phyloP scores from a whole-genome alignment of 2,329 filamentous ascomycete genomes.

The Epichloe sp. region DNA sequence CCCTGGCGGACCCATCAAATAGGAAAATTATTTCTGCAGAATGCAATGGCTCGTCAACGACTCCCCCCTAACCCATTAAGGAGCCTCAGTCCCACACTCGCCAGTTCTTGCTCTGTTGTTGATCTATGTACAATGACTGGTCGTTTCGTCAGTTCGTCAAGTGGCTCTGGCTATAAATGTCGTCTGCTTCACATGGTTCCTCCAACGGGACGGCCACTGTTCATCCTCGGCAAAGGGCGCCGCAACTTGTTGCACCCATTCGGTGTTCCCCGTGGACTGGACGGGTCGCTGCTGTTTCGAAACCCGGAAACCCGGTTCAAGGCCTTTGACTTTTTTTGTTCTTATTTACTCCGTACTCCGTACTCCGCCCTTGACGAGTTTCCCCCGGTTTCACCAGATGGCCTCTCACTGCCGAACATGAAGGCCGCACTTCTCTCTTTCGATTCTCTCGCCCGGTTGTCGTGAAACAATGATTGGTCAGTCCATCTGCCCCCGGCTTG shows the following conservation, averaged over 20 bases:
- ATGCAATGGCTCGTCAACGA: too few relatives aligned
- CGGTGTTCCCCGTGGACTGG: background rate
- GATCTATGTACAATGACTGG: too few relatives aligned
- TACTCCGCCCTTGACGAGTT: background rate
- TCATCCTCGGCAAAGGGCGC: background rate
- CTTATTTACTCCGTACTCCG: too few relatives aligned
- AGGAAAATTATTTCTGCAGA: too few relatives aligned
- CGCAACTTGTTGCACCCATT: background rate
- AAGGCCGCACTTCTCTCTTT: background rate
- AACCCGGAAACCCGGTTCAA: background rate
- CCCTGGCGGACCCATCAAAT: too few relatives aligned
- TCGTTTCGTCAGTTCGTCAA: too few relatives aligned
- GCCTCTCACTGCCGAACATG: background rate
- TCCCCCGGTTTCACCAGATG: slow-evolving; percentile 1
- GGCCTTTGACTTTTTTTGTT: too few relatives aligned
- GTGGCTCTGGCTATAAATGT: background rate
- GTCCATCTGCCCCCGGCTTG: too few relatives aligned
- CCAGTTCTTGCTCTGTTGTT: too few relatives aligned
- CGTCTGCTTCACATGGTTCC: background rate
- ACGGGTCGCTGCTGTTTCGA: background rate
- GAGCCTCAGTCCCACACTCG: too few relatives aligned
- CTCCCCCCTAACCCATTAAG: too few relatives aligned
- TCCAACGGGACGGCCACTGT: too few relatives aligned
- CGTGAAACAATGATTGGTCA: background rate
- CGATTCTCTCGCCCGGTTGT: background rate